These are phyloP conservation scores for Candida sp. DNA, from an alignment of 1,139 yeast genomes.

Conservation along the genomic window DNA sequence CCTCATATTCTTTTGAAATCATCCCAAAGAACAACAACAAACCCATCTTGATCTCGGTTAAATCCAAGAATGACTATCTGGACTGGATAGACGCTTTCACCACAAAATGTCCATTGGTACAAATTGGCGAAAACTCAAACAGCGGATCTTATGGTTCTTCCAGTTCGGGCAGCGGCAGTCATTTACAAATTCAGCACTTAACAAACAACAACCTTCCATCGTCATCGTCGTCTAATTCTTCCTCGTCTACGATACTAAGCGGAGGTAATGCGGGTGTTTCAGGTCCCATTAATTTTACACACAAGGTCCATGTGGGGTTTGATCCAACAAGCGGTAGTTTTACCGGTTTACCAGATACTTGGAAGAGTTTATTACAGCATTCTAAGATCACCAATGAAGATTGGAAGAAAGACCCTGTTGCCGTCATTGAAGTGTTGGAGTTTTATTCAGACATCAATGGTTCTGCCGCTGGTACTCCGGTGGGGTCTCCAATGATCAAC, in stretches of 20 bases:
- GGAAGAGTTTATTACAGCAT: constrained; percentile 76
- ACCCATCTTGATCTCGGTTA: constrained; percentile 76
- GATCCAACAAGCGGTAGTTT: constrained; percentile 75
- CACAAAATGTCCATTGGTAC: constrained; percentile 76
- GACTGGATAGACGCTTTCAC: constrained; percentile 94
- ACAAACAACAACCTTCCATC: constrained; percentile 2
- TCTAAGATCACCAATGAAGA: constrained; percentile 84
- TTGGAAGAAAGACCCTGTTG: constrained; percentile 84
- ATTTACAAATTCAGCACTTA: constrained; percentile 4
- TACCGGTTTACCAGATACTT: constrained; percentile 79
- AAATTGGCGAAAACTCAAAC: constrained; percentile 30
- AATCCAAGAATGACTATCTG: constrained; percentile 78
- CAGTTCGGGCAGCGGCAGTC: background rate
- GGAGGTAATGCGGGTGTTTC: constrained; percentile 54
- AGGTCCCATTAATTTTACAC: constrained; percentile 79
- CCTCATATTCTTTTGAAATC: constrained; percentile 75
- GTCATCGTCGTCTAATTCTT: constrained; percentile 5
- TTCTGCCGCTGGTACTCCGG: constrained; percentile 35
- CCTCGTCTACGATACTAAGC: constrained; percentile 5
- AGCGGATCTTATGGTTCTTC: background rate
- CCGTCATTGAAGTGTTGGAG: constrained; percentile 90
- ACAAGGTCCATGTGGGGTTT: constrained; percentile 65
- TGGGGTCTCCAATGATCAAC: constrained; percentile 23
- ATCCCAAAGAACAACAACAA: constrained; percentile 61
- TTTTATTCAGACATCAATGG: constrained; percentile 65